phyloP scores from a whole-genome alignment of 2,329 filamentous ascomycete species.

The Aspergillus aculeatus region DNA sequence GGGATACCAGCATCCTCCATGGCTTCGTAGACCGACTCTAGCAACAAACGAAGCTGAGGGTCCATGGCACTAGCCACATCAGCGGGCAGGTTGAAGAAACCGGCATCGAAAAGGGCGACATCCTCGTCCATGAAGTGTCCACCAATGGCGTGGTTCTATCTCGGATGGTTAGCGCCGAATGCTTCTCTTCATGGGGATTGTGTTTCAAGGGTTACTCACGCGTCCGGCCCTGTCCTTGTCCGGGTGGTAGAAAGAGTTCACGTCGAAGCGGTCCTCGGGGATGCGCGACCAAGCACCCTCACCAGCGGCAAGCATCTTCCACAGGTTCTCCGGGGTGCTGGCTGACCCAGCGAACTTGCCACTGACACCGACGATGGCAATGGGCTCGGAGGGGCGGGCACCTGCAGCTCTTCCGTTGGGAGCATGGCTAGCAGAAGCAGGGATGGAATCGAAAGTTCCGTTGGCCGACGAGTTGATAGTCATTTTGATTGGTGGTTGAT shows the following conservation, averaged over 20 bases:
- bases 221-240: slow-evolving; percentile 13
- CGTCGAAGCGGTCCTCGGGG: slow-evolving; percentile 23
- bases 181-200: background rate
- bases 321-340: slow-evolving; percentile 18
- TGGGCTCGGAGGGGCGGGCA: slow-evolving; percentile 15
- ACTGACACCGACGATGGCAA: slow-evolving; percentile 27
- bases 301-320: slow-evolving; percentile 20
- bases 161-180: too few relatives aligned
- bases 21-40: slow-evolving; percentile 33
- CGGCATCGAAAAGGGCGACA: slow-evolving; percentile 25
- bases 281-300: slow-evolving; percentile 14
- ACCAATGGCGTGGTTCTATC: background rate
- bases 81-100: slow-evolving; percentile 24
- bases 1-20: slow-evolving; percentile 38
- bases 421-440: too few relatives aligned
- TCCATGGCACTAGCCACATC: slow-evolving; percentile 25
- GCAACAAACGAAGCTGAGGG: slow-evolving; percentile 24
- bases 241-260: slow-evolving; percentile 23
- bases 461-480: too few relatives aligned
- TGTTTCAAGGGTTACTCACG: background rate
- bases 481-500: too few relatives aligned
- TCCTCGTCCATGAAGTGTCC: slow-evolving; percentile 20
- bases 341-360: slow-evolving; percentile 27
- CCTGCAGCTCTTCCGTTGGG: too few relatives aligned
- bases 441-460: too few relatives aligned